Conservation (phyloP, 805 yeast species). For the Metschnikowia dekortorum region DNA sequence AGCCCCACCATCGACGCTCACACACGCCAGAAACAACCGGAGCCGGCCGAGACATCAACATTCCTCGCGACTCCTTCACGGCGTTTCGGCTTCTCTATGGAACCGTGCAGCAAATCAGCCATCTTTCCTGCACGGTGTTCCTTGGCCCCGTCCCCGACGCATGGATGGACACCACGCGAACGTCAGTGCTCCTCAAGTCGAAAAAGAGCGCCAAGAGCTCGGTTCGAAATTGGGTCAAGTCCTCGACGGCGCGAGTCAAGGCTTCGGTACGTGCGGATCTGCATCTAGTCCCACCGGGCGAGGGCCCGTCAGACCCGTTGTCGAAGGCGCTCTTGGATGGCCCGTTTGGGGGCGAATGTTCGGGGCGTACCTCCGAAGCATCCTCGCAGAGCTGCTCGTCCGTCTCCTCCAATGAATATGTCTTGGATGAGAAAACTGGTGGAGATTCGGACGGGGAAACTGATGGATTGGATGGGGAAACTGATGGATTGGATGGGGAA, state of each 20-base stretch:
- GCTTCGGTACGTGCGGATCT: neutral
- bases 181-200: neutral
- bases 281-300: neutral
- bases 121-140: conserved; percentile 44
- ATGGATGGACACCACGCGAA: conserved; percentile 37
- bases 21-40: neutral
- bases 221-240: conserved; percentile 5
- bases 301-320: neutral
- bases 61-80: conserved; percentile 56
- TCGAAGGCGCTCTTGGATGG: neutral
- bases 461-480: too few species aligned
- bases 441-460: too few species aligned
- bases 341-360: neutral
- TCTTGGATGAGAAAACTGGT: too few species aligned
- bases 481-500: too few species aligned
- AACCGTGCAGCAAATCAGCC: conserved; percentile 44
- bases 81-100: conserved; percentile 55
- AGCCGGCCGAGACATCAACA: conserved; percentile 8
- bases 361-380: too few species aligned
- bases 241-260: conserved; percentile 3
- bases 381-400: too few species aligned
- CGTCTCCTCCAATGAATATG: too few species aligned
- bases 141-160: conserved; percentile 57
- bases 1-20: too few species aligned
- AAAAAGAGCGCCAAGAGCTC: neutral